A percentile compares a stretch with the other conserved stretches of the same genome.
phyloP scores from a whole-genome alignment of 148 eudicot genomes.

The Heliamphora exappendiculata region DNA sequence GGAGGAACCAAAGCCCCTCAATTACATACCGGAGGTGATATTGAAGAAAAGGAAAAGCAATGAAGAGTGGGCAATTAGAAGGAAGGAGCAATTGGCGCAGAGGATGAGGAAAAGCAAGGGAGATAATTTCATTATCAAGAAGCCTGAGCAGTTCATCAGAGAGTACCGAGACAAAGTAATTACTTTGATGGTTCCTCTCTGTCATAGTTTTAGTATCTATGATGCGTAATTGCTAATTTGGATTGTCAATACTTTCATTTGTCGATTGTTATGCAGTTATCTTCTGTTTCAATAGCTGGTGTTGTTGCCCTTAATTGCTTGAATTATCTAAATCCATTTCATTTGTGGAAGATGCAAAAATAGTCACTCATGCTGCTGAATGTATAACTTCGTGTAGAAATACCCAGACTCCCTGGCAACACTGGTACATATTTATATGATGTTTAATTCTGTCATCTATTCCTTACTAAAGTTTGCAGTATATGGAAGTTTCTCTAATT shows the following conservation, averaged over 20 bases:
- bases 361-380: too few species aligned
- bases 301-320: not conserved
- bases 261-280: not conserved
- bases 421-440: not conserved
- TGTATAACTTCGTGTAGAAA: not conserved
- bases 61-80: constrained; percentile 77
- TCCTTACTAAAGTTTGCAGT: not conserved
- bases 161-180: constrained; percentile 59
- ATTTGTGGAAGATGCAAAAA: too few species aligned
- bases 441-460: not conserved
- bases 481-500: too few species aligned
- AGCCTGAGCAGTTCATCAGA: constrained; percentile 71
- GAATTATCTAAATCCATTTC: too few species aligned
- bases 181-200: not conserved
- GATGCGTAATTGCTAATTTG: not conserved
- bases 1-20: constrained; percentile 34
- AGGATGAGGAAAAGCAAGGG: constrained; percentile 44
- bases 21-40: constrained; percentile 69
- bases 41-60: constrained; percentile 83
- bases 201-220: not conserved
- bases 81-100: constrained; percentile 62
- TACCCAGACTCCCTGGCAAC: not conserved
- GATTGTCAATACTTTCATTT: not conserved
- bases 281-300: not conserved
- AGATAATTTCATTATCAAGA: constrained; percentile 47